Conservation (phyloP, 1,284 basidiomycete species). For the Cryptococcus floricola region DNA sequence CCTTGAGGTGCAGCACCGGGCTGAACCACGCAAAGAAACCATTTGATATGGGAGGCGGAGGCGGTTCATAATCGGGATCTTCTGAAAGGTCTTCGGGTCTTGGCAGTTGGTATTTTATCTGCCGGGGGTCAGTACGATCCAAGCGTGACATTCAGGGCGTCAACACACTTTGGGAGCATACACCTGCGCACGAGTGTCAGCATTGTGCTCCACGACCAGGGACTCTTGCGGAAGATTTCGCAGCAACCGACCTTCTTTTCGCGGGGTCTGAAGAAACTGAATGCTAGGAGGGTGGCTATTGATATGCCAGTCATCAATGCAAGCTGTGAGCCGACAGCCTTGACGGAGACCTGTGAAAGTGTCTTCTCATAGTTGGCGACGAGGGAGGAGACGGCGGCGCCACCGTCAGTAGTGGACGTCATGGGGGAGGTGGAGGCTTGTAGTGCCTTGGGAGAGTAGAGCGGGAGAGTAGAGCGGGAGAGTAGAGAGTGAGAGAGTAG, state of each 20-base stretch:
- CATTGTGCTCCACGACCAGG: neutral
- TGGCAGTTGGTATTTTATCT: conserved; percentile 70
- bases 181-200: conserved; percentile 22
- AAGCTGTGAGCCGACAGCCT: conserved; percentile 77
- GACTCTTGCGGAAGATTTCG: no score
- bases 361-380: conserved; percentile 37
- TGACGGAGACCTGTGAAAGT: conserved; percentile 53
- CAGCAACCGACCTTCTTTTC: conserved; percentile 56
- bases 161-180: conserved; percentile 52
- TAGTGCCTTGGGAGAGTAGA: no score
- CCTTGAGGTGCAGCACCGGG: conserved; percentile 76
- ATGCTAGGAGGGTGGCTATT: conserved; percentile 64
- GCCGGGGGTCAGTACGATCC: neutral
- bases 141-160: neutral
- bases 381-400: conserved; percentile 23
- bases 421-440: conserved; percentile 15
- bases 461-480: no score
- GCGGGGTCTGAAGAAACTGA: conserved; percentile 69
- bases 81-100: conserved; percentile 26
- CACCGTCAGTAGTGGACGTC: conserved; percentile 21
- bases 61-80: conserved; percentile 43
- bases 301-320: conserved; percentile 66
- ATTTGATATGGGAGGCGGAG: conserved; percentile 63
- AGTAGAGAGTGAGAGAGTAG: no score
- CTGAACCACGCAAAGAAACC: conserved; percentile 83